Percentiles rank a stretch among this genome's conserved stretches.
Evolutionary conservation across 805 yeast species (phyloP).

Genomic region (Maudiozyma pseudohumilis): DNA sequence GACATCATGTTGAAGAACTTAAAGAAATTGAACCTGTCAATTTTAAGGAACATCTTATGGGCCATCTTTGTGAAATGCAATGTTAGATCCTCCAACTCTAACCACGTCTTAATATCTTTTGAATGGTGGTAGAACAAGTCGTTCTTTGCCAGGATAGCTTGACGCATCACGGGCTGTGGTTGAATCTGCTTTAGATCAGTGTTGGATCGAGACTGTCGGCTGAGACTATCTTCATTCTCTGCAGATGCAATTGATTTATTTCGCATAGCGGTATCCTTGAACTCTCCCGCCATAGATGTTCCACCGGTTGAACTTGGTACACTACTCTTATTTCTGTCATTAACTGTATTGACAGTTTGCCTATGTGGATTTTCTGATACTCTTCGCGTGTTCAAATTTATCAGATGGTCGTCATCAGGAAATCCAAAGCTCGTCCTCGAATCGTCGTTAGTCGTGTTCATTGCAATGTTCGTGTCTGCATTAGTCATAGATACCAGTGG

Average conservation of each 20-base stretch:
- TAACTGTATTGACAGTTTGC: not conserved
- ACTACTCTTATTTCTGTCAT: not conserved
- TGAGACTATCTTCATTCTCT: not conserved
- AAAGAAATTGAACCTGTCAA: slow-evolving; percentile 42
- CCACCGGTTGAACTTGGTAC: not conserved
- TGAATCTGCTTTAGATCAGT: slow-evolving; percentile 5
- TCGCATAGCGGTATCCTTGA: not conserved
- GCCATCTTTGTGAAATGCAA: slow-evolving; percentile 39
- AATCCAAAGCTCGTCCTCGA: slow-evolving; percentile 9
- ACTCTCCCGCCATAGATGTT: not conserved
- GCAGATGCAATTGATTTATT: not conserved
- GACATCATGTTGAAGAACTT: slow-evolving; percentile 46
- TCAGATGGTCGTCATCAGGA: slow-evolving; percentile 23
- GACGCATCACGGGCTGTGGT: slow-evolving; percentile 10
- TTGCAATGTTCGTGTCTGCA: not conserved
- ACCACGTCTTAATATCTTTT: slow-evolving; percentile 53
- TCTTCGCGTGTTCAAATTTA: slow-evolving; percentile 23
- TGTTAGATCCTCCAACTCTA: slow-evolving; percentile 40
- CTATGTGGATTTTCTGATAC: slow-evolving; percentile 11
- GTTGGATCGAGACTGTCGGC: not conserved
- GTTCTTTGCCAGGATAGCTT: slow-evolving; percentile 25
- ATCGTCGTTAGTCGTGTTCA: not conserved
- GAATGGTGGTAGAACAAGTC: slow-evolving; percentile 49
- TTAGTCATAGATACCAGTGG: slow-evolving; percentile 41
- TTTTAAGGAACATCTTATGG: slow-evolving; percentile 41